phyloP scores from a whole-genome alignment of 768 basidiomycete genomes.

The Tremella fuciformis region DNA sequence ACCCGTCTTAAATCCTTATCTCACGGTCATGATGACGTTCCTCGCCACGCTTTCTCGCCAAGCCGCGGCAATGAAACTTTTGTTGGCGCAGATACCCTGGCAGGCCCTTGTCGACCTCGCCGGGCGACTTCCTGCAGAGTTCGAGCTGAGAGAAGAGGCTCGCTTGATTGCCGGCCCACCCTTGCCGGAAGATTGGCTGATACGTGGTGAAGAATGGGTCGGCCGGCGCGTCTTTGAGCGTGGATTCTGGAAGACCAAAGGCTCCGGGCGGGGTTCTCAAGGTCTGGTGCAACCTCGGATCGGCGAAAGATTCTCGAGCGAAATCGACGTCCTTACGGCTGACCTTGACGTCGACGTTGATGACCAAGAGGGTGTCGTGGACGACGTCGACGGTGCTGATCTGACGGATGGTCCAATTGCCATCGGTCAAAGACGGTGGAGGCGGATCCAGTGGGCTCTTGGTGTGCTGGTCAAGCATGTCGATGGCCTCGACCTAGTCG shows the following conservation, averaged over 20 bases:
- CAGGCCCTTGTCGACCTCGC: conserved; percentile 64
- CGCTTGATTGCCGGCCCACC: conserved; percentile 68
- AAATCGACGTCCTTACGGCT: conserved; percentile 74
- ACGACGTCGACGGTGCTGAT: conserved; percentile 60
- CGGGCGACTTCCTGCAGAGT: conserved; percentile 54
- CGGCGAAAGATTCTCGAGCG: conserved; percentile 53
- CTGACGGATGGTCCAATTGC: conserved; percentile 53
- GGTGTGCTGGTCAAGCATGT: conserved; percentile 67
- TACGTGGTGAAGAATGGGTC: conserved; percentile 96
- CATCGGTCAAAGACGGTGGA: conserved; percentile 64
- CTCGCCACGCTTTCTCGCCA: conserved; percentile 72
- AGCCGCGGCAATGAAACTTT: conserved; percentile 59
- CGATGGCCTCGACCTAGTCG: conserved; percentile 65
- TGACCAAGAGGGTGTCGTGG: conserved; percentile 71
- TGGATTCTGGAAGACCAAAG: conserved; percentile 81
- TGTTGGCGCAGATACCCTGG: conserved; percentile 86
- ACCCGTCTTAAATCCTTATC: conserved; percentile 74
- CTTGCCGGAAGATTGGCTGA: conserved; percentile 88
- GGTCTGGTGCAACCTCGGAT: conserved; percentile 44
- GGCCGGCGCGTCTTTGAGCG: conserved; percentile 84
- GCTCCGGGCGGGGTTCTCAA: conserved; percentile 28
- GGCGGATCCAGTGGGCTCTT: conserved; percentile 67
- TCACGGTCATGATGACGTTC: conserved; percentile 83
- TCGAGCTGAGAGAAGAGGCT: conserved; percentile 46
- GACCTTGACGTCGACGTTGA: conserved; percentile 56